These are phyloP conservation scores for Fusarium fujikuroi DNA, from an alignment of 2,329 filamentous ascomycete genomes.

Conservation along the genomic window DNA sequence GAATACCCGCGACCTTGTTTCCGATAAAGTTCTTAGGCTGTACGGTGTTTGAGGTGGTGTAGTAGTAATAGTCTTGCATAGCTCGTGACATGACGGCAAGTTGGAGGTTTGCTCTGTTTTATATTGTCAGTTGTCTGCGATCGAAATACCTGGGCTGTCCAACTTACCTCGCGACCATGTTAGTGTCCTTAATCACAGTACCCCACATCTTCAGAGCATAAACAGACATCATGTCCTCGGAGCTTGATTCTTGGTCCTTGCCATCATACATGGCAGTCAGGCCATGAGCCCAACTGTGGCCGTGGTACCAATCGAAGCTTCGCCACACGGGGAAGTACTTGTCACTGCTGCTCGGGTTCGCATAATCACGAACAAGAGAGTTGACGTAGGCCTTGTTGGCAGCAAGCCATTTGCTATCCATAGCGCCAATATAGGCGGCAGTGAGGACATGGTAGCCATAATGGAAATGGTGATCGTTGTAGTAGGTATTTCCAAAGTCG, in stretches of 20 bases:
- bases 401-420: conserved; percentile 79
- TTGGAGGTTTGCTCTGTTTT: conserved; percentile 77
- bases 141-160: neutral
- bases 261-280: conserved; percentile 77
- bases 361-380: conserved; percentile 81
- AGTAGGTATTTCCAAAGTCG: conserved; percentile 92
- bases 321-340: conserved; percentile 83
- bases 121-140: conserved; percentile 1
- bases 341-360: conserved; percentile 79
- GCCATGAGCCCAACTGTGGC: conserved; percentile 92
- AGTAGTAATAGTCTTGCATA: conserved; percentile 84
- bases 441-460: conserved; percentile 92
- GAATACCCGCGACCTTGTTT: conserved; percentile 77
- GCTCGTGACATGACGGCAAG: conserved; percentile 80
- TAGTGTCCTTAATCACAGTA: conserved; percentile 75
- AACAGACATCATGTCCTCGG: conserved; percentile 87
- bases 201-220: conserved; percentile 98
- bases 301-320: conserved; percentile 93
- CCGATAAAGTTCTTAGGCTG: conserved; percentile 81
- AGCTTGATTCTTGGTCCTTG: conserved; percentile 87
- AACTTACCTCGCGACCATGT: conserved; percentile 77
- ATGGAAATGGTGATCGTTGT: conserved; percentile 81
- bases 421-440: conserved; percentile 81
- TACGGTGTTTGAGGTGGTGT: conserved; percentile 72
- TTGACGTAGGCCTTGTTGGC: conserved; percentile 84